Base-by-base conservation (phyloP, 1,139 yeast species). In the Candida tunisiensis region DNA sequence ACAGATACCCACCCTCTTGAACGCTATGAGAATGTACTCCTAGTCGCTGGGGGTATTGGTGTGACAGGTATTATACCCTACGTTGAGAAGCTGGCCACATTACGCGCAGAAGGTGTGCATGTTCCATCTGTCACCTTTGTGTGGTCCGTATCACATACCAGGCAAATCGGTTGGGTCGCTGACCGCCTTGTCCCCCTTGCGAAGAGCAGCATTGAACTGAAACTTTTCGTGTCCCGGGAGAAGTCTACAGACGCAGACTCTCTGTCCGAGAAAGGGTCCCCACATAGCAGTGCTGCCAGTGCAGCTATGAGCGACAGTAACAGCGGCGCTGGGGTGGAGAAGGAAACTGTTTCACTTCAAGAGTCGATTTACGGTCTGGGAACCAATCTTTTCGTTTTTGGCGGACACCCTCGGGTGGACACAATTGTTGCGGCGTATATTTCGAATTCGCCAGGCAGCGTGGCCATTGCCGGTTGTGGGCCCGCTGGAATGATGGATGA, bases 41-140 rank as follows among this genome's bases (percentile, higher is more conserved):
- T 75, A 26, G 40, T 75, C 29, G 70, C 74, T 2, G 78, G 83
- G 34, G 88, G 88, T 27, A 73, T 74, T 33, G 93, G 92, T 38
- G 61, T 79, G 36, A 77, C 92, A 2, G 75, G 78, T 1, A 46
- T 50, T 3, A 31, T 58, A 32, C 52, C 55, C 1, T 55, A 55
- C 32, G 48, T 47, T 3, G 53, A 23, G 3, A 35, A 33, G 7
- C 16, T 37, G 7, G 30, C 25, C 34, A 30, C 41, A 34, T 6
- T 28, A 31, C 15, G 30, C 29, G 19, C 34, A 30, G 28, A 33
- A 27, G 27, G 38, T 29, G 26, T 24, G 29, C 25, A 30, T 27
- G 32, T 36, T 10, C 34, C 32, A 15, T 34, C 44, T n/a, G 24
- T 34, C 25, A n/a, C n/a, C n/a, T 41, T 48, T 23, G 34, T 45